These are phyloP conservation scores for Tylopilus subfusipes DNA, from an alignment of 768 basidiomycete species.

Conservation along the genomic window DNA sequence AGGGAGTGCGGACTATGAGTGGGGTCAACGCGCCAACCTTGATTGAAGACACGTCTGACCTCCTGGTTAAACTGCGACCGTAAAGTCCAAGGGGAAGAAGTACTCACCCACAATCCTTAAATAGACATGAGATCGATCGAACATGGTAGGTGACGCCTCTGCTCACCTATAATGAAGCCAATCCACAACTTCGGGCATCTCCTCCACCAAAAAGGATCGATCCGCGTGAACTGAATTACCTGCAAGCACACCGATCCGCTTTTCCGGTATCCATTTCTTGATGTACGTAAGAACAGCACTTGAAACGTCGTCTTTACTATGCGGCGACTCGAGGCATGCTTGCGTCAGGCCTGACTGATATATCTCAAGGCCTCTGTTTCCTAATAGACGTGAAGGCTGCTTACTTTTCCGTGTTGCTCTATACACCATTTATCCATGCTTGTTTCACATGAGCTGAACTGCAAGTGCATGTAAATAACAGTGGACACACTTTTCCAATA, in stretches of 20 bases:
- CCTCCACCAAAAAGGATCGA: constrained; percentile 61
- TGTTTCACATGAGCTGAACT: neutral
- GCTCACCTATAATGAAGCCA: constrained; percentile 77
- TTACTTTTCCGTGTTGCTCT: constrained; percentile 71
- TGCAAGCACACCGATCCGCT: constrained; percentile 65
- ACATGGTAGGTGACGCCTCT: neutral
- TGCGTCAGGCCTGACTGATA: constrained; percentile 75
- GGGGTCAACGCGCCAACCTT: constrained; percentile 47
- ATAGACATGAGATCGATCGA: neutral
- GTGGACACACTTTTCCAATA: constrained; percentile 62
- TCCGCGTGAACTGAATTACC: constrained; percentile 89
- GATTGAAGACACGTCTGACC: constrained; percentile 75
- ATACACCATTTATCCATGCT: constrained; percentile 92
- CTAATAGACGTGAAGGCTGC: constrained; percentile 13
- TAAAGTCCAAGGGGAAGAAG: neutral
- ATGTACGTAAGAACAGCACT: constrained; percentile 69
- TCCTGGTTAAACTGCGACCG: neutral
- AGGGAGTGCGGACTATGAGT: neutral
- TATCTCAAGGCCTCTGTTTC: neutral
- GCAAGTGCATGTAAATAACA: neutral
- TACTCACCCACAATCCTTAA: constrained; percentile 67
- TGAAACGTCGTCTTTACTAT: constrained; percentile 58
- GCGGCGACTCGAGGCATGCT: constrained; percentile 70
- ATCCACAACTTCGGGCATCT: constrained; percentile 79
- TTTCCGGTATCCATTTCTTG: constrained; percentile 76